Evolutionary conservation across 2,329 filamentous ascomycete genomes (phyloP).

Genomic region (Stemphylium lycopersici): DNA sequence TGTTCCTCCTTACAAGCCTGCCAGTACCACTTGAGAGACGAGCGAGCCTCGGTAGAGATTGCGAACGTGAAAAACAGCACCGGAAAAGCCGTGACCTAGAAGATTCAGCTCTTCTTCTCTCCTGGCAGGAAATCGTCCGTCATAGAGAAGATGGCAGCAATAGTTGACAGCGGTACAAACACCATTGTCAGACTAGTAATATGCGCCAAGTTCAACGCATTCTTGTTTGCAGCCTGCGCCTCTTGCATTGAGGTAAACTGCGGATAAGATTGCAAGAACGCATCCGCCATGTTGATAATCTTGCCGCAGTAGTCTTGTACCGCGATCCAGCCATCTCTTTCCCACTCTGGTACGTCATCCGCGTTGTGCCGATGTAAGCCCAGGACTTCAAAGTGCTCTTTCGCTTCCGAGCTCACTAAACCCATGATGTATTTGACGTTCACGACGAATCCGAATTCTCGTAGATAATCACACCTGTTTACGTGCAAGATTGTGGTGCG

Average conservation of each 20-base stretch:
- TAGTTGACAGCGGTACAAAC: constrained; percentile 14
- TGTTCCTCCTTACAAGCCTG: not conserved
- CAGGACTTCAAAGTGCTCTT: not conserved
- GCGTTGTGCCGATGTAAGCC: not conserved
- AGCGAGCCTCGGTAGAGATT: not conserved
- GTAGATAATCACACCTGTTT: constrained; percentile 4
- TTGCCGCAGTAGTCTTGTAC: not conserved
- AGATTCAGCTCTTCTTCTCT: constrained; percentile 7
- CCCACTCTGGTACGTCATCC: not conserved
- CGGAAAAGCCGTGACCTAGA: constrained; percentile 9
- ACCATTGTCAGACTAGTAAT: constrained; percentile 16
- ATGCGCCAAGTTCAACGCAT: constrained; percentile 3
- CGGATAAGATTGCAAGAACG: not conserved
- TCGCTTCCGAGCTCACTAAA: not conserved
- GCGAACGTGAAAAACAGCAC: constrained; percentile 1
- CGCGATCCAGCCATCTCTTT: not conserved
- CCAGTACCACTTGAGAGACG: not conserved
- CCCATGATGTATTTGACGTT: constrained; percentile 8
- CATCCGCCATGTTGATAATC: not conserved
- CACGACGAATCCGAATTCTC: constrained; percentile 1
- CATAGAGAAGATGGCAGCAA: constrained; percentile 14
- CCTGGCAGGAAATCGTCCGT: constrained; percentile 12
- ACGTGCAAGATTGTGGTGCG: not conserved
- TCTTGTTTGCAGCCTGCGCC: constrained; percentile 11
- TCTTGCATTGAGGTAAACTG: constrained; percentile 12